Evolutionary conservation across 805 yeast species (phyloP), one percentile per base, ranked within the genome.

Genomic region (Saccharomycopsis oosterbeekiorum): DNA sequence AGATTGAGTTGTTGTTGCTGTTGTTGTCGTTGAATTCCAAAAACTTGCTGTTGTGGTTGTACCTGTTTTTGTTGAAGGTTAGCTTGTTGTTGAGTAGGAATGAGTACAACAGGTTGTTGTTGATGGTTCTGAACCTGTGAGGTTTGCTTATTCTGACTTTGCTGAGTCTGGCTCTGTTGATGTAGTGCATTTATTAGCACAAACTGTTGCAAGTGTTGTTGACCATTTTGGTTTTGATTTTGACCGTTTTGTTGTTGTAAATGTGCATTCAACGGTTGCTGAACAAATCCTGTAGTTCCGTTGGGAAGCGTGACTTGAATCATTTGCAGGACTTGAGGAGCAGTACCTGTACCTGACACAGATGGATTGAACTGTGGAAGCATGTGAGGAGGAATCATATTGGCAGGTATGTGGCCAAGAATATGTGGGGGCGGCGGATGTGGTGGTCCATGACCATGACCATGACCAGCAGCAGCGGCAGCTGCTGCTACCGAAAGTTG

Each of bases 131-230:
- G 51, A 17, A 19, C 24, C 21, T 26, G 51, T 4, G 59, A 17
- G 26, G 37, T 55, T 47, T 26, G 21, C 21, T 56, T 51, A 26
- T 24, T 26, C 10, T 40, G 42, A 34, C 21, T 56, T 36, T 40
- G 47, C 15, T 56, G 53, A 17, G 26, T 42, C 36, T 56, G 58
- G 42, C 21, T 41, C 37, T 47, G 59, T 24, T 56, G 34, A 11
- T 56, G 59, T 43, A 15, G 59, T 15, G 47, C 17, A 21, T 26
- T 29, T 42, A 56, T 21, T 47, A 40, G 26, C 29, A 56, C 12
- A 29, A 47, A 42, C n/a, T 56, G 59, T 34, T 56, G 59, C 34
- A 40, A 51, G 15, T 56, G 59, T 26, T 47, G 53, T 26, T 47
- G 53, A 21, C 15, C 15, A 19, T 2, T 17, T 29, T 19, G 42